Conservation (phyloP, 2,329 filamentous ascomycete genomes). For the Epichloe amarillans region DNA sequence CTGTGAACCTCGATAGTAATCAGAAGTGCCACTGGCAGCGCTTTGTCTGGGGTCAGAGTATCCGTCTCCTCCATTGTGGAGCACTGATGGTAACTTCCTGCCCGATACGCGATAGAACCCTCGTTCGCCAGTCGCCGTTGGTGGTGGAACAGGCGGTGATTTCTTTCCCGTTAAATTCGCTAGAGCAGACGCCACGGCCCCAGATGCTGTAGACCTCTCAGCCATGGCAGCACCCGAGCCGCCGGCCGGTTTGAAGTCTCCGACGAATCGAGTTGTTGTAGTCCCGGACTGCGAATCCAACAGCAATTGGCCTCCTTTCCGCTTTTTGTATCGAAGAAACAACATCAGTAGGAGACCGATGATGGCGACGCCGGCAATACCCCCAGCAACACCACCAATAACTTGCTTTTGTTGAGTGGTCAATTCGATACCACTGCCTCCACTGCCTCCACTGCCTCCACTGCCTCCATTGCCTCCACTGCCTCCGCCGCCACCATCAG, state of each 20-base stretch:
- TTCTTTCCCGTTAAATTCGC: constrained; percentile 31
- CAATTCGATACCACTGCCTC: constrained; percentile 12
- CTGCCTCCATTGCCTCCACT: not conserved
- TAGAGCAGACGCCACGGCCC: constrained; percentile 34
- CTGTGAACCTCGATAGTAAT: constrained; percentile 40
- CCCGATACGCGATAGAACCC: constrained; percentile 55
- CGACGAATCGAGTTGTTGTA: constrained; percentile 6
- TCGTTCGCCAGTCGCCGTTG: constrained; percentile 30
- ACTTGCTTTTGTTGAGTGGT: constrained; percentile 26
- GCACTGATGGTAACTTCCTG: constrained; percentile 48
- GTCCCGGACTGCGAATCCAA: constrained; percentile 24
- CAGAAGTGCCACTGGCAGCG: constrained; percentile 34
- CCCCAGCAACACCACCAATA: constrained; percentile 43
- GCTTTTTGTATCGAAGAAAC: constrained; percentile 43
- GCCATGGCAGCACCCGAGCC: constrained; percentile 25
- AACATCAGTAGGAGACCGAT: constrained; percentile 40
- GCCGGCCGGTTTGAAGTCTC: constrained; percentile 12
- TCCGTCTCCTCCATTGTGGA: constrained; percentile 49
- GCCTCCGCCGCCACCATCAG: not conserved
- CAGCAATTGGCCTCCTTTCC: constrained; percentile 29
- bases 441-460: not conserved
- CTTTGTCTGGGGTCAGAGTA: constrained; percentile 38
- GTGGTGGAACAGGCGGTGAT: constrained; percentile 14
- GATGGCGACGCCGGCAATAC: constrained; percentile 44
- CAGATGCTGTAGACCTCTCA: constrained; percentile 25